Base-by-base conservation (phyloP, 228 moss, liverwort and hornwort species). In the Sphagnum fallax region DNA sequence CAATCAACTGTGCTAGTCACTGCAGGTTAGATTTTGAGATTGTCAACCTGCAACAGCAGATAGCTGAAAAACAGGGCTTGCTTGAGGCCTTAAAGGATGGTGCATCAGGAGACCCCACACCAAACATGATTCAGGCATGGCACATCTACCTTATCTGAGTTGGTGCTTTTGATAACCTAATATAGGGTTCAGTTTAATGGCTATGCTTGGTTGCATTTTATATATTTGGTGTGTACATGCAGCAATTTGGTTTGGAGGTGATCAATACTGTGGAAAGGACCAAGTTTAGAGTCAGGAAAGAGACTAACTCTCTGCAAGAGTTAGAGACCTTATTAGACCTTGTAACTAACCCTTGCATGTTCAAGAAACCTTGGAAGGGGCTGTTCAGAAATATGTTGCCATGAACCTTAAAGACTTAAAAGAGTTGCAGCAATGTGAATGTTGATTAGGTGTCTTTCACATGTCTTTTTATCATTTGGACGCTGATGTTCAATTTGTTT, bases 1-100 rank as follows among this genome's bases (percentile, higher is more conserved):
- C 32, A 32, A 32, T 32, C 32, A 32, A 32, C 32, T 32, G 32
- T 32, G 32, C 32, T 32, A 32, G 61, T 13, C 4, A 47, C 10
- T 65, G 16, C 71, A 83, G 83, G 62, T 72, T 83, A 69, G 83
- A 83, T 79, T 57, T 69, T 4, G 83, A 83, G 51, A 83, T 83
- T 52, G 59, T 14, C 6, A 57, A 50, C 57, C 59, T 79, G 52
- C 83, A 77, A 50, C 61, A 69, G 10, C 68, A 74, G 9, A 74
- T 83, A 52, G 11, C 58, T 6, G 76, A 74, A 14, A 79, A 79
- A 62, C 76, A 76, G 66, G 79, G 74, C 71, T 48, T 51, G 6
- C 64, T 79, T 69, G 55, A 55, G 9, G 12, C 55, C 8, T 12
- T 55, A 8, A 55, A 55, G 3, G 55, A 12, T 4, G 55, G 55